A percentile compares a stretch with the other conserved stretches of the same genome.
These are phyloP conservation scores for Globisporangium orthogonon DNA, from an alignment of 352 stramenopile species.

Conservation along the genomic window DNA sequence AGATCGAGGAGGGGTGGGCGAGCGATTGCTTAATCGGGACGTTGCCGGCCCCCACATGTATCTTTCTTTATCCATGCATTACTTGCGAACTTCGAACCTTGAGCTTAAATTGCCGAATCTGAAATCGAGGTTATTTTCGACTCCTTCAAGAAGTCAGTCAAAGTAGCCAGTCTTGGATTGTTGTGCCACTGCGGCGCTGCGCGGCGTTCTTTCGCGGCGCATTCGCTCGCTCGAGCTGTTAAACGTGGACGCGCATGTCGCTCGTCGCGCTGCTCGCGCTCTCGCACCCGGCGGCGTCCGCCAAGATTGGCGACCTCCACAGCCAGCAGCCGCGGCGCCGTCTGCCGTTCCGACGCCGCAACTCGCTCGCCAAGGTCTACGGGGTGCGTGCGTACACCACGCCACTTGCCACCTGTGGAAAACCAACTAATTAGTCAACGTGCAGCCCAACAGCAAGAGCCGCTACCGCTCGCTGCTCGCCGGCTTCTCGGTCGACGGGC, in stretches of 20 bases:
- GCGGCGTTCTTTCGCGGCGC: not conserved
- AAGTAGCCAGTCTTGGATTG: too few species aligned
- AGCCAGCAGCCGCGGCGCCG: conserved; percentile 3
- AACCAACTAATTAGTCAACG: not conserved
- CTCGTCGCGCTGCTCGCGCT: conserved; percentile 1
- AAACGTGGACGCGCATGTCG: not conserved
- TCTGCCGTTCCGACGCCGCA: conserved; percentile 7
- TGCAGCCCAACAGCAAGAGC: conserved; percentile 8
- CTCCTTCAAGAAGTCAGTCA: too few species aligned
- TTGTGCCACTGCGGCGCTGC: not conserved
- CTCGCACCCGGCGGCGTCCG: not conserved
- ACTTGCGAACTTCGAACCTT: too few species aligned
- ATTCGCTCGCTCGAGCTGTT: not conserved
- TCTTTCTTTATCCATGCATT: too few species aligned
- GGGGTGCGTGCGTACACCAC: not conserved
- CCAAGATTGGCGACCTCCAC: conserved; percentile 8
- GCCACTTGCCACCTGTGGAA: too few species aligned
- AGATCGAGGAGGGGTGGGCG: too few species aligned
- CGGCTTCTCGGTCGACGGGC: conserved; percentile 12
- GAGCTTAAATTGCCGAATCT: too few species aligned
- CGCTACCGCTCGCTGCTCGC: conserved; percentile 9
- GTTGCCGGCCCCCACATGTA: too few species aligned
- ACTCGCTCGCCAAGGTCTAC: conserved; percentile 4
- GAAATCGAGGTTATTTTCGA: not conserved
- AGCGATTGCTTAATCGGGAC: too few species aligned